A percentile compares a stretch with the other conserved stretches of the same genome.
These are phyloP conservation scores for Ceratocystiopsis sp. DNA, from an alignment of 2,329 filamentous ascomycete genomes.

Conservation along the genomic window DNA sequence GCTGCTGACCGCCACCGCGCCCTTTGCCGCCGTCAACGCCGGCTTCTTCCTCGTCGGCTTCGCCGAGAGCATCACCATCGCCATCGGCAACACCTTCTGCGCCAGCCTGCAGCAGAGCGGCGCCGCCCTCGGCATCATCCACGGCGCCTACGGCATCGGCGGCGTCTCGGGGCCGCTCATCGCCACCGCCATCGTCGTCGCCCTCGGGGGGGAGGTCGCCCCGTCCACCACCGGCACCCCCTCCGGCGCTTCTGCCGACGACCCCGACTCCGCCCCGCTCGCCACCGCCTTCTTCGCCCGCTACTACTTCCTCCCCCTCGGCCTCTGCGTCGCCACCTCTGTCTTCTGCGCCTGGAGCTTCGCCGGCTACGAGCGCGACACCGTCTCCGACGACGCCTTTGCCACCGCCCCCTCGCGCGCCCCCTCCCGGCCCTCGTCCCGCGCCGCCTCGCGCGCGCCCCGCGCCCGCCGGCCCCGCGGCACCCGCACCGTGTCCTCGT, in stretches of 20 bases:
- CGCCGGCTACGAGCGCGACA: constrained; percentile 49
- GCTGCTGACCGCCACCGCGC: constrained; percentile 45
- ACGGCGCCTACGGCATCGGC: constrained; percentile 51
- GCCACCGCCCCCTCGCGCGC: too few relatives aligned
- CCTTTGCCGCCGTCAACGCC: constrained; percentile 49
- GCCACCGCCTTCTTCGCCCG: constrained; percentile 19
- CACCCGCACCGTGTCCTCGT: background rate
- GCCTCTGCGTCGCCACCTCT: constrained; percentile 38
- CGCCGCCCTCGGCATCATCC: constrained; percentile 40
- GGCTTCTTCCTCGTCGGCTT: constrained; percentile 54
- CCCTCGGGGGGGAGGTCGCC: constrained; percentile 5
- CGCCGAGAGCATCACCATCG: constrained; percentile 36
- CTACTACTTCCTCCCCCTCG: constrained; percentile 54
- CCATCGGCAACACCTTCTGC: constrained; percentile 37
- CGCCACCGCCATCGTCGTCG: constrained; percentile 54
- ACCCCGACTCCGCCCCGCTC: background rate
- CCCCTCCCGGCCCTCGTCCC: constrained; percentile 1
- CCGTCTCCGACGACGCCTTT: background rate
- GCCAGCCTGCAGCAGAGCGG: constrained; percentile 26
- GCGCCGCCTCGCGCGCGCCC: background rate
- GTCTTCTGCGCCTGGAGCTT: constrained; percentile 49
- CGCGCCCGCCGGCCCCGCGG: constrained; percentile 1
- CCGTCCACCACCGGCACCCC: too few relatives aligned
- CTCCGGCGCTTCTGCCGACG: constrained; percentile 20
- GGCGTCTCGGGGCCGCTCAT: constrained; percentile 53